phyloP scores from a whole-genome alignment of 257 asterid species.

The Capsicum rhomboideum region DNA sequence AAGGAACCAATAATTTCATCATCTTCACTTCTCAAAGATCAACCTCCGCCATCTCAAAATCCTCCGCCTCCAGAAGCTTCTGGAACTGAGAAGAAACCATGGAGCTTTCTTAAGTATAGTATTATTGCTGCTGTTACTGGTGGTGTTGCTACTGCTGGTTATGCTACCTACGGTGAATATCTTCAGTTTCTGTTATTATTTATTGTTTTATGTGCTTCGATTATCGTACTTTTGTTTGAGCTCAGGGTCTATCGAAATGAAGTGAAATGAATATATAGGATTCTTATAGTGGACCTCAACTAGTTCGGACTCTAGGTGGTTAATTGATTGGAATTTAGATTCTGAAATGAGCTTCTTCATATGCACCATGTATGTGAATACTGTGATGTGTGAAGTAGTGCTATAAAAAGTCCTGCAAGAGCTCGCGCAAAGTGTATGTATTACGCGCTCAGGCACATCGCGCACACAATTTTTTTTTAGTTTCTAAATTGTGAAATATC shows the following conservation, averaged over 20 bases:
- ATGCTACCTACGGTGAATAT: slow-evolving; percentile 56
- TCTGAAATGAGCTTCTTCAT: not conserved
- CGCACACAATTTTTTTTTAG: not conserved
- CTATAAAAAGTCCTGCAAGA: not conserved
- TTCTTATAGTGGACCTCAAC: not conserved
- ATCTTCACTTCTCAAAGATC: slow-evolving; percentile 41
- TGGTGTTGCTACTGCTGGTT: slow-evolving; percentile 61
- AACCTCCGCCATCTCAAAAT: slow-evolving; percentile 32
- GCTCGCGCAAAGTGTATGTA: not conserved
- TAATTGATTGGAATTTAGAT: not conserved
- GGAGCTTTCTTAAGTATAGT: slow-evolving; percentile 54
- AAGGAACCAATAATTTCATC: slow-evolving; percentile 42
- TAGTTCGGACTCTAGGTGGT: not conserved
- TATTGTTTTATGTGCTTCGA: not conserved
- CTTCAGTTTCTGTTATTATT: not conserved
- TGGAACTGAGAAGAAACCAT: slow-evolving; percentile 33
- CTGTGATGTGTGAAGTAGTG: not conserved
- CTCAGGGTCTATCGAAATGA: not conserved
- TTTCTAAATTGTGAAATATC: not conserved
- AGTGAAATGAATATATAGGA: not conserved
- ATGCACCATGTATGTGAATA: not conserved
- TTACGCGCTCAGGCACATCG: not conserved
- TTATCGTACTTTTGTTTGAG: too few species aligned
- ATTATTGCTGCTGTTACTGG: slow-evolving; percentile 51
- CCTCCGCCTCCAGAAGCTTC: slow-evolving; percentile 25